These are phyloP conservation scores for Beta lomatogona DNA, from an alignment of 179 eudicot genomes.

Conservation along the genomic window DNA sequence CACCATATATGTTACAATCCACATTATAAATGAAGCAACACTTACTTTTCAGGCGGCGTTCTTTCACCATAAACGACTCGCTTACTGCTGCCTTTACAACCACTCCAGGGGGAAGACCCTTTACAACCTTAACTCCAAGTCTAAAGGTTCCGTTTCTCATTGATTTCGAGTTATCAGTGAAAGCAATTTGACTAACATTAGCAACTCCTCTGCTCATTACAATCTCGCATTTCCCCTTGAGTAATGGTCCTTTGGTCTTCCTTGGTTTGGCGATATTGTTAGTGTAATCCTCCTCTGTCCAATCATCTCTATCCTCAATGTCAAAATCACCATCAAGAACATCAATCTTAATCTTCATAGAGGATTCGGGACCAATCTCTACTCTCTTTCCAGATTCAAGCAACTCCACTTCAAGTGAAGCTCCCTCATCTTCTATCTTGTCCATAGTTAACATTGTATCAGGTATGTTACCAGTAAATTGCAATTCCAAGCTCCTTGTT, in stretches of 20 bases:
- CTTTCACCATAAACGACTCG: conserved; percentile 29
- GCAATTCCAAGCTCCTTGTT: conserved; percentile 15
- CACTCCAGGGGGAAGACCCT: conserved; percentile 14
- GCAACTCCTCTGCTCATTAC: conserved; percentile 27
- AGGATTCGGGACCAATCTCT: conserved; percentile 22
- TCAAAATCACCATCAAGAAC: conserved; percentile 32
- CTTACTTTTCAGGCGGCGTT: conserved; percentile 31
- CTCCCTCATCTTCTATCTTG: conserved; percentile 24
- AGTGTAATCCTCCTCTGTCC: conserved; percentile 18
- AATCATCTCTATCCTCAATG: conserved; percentile 19
- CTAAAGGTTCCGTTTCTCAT: conserved; percentile 23
- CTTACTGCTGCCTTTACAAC: conserved; percentile 27
- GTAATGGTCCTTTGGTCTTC: conserved; percentile 24
- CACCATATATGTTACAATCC: not conserved
- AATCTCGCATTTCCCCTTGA: conserved; percentile 23
- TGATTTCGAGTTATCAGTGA: conserved; percentile 31
- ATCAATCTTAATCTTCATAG: conserved; percentile 17
- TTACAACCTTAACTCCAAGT: conserved; percentile 25
- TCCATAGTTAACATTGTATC: conserved; percentile 22
- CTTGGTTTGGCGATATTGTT: conserved; percentile 16
- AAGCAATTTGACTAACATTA: conserved; percentile 3
- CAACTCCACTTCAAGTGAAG: conserved; percentile 24
- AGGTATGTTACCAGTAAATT: conserved; percentile 11
- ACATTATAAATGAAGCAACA: not conserved
- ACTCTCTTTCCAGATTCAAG: conserved; percentile 18